phyloP scores from a whole-genome alignment of 345 rosid species.

The Psidium friedrichsthalianum region DNA sequence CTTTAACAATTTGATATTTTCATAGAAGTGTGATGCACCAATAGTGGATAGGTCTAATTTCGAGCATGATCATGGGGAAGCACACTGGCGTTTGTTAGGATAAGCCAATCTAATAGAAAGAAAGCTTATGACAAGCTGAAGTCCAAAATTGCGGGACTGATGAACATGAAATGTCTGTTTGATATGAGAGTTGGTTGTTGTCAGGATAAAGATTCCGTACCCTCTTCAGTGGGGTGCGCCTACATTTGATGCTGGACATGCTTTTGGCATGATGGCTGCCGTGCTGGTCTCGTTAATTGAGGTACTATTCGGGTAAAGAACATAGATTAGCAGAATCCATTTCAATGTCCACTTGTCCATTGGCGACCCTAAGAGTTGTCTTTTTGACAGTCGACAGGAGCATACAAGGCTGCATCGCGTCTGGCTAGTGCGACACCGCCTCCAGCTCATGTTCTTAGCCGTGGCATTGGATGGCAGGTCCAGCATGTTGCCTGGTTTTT shows the following conservation, averaged over 20 bases:
- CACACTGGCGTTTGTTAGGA: neutral
- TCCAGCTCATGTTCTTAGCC: conserved; percentile 97
- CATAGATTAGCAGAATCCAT: neutral
- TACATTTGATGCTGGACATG: conserved; percentile 94
- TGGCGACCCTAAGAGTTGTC: neutral
- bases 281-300: conserved; percentile 85
- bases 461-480: conserved; percentile 96
- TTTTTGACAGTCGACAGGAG: conserved; percentile 70
- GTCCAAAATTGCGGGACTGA: neutral
- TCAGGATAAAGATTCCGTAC: conserved; percentile 92
- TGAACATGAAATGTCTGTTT: neutral
- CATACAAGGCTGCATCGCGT: conserved; percentile 92
- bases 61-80: neutral
- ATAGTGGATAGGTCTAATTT: no score
- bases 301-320: conserved; percentile 25
- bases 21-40: no score
- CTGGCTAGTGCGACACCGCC: conserved; percentile 99
- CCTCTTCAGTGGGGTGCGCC: conserved; percentile 99
- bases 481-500: neutral
- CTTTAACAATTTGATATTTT: no score
- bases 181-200: neutral
- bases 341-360: neutral
- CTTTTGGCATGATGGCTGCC: conserved; percentile 98
- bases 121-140: neutral
- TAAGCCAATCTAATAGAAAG: neutral